Base-by-base conservation (phyloP, 257 asterid genomes). In the Cordia subcordata region DNA sequence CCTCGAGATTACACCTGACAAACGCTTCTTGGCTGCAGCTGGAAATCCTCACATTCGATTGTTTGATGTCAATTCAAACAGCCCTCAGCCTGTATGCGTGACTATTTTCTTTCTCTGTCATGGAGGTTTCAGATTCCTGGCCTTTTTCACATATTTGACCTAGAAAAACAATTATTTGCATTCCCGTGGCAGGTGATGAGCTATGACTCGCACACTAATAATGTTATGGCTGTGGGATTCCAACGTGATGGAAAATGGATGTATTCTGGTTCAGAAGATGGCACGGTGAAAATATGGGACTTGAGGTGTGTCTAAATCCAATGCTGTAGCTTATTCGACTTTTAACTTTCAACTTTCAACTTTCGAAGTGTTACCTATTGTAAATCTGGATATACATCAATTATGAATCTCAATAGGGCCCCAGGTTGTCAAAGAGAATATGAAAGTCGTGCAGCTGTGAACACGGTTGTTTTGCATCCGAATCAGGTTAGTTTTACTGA, bases 231-330 rank as follows among this genome's bases (percentile, higher is more conserved):
- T 49, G 95, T 92, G 68, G 99, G 99, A 59, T 92, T 92, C 77
- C 95, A 83, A 67, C 87, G 99, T 68, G 99, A 92, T 72, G 97
- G 97, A 47, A 86, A 89, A 57, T 92, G 97, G 97, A 92, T 92
- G 99, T 92, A 88, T 71, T 92, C 97, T 6, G 99, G 99, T 65
- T 92, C 99, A 62, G 99, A 92, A 83, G 99, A 92, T 75, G 99
- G 99, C 67, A 92, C 99, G 15, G 97, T 92, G 17, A 92, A 92
- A 77, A 85, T 92, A 62, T 92, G 99, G 99, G 99, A 92, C 57
- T 72, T 92, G 76, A 82, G 99, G 97, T 88, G 61, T 59, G 19
- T 18, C 62, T 14, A 13, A 42, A 27, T 1, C 6, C 35, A 3
- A 27, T 27, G 35, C 35, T 6, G 6, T 27, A 6, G 35, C 4